Base-by-base conservation (phyloP, 805 yeast genomes). In the Wickerhamiella kazuoi region DNA sequence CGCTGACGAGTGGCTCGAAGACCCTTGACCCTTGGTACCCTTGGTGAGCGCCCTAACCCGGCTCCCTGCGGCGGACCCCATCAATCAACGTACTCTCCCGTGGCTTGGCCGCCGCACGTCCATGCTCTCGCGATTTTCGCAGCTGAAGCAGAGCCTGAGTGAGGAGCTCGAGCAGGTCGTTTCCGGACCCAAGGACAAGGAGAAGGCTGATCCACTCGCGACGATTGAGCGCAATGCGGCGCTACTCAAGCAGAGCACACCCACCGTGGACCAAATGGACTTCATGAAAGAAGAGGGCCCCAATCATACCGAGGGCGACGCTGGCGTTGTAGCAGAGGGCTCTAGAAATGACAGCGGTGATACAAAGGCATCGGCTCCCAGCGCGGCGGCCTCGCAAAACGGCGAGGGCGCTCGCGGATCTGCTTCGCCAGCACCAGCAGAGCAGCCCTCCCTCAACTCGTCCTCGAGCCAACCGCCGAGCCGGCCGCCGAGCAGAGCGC, bases 121-220 rank as follows among this genome's bases (percentile, higher is more conserved):
- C 18, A 72, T 73, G 79, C 68, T 73, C 49, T 65, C 70, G 34
- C 67, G 71, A 50, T 56, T 75, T 34, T 63, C 76, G 9, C 82
- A 77, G 60, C 50, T 75, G 8, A 69, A 78, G 38, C 76, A 77
- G 59, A 72, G 71, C 40, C 50, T 77, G 29, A 59, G 71, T 7
- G 84, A 77, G 39, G 84, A 77, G 53, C 50, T 77, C 18, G 68
- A 64, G 39, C 61, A 62, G 46, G 71, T 50, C 23, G 57, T 51
- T 32, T 41, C 46, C 5, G 36, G 38, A 6, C 39, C 31, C 17
- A 38, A 36, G 16, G 45, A 40, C 17, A 43, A 29, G 30, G 40
- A 15, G 32, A 43, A 28, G 36, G 40, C 20, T 37, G 48, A 45
- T 24, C 42, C 51, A 4, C 34, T 49, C 3, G 36, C 43, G 19